phyloP scores from a whole-genome alignment of 192 early-diverging fungal genomes.

The Paraglomus occultum region DNA sequence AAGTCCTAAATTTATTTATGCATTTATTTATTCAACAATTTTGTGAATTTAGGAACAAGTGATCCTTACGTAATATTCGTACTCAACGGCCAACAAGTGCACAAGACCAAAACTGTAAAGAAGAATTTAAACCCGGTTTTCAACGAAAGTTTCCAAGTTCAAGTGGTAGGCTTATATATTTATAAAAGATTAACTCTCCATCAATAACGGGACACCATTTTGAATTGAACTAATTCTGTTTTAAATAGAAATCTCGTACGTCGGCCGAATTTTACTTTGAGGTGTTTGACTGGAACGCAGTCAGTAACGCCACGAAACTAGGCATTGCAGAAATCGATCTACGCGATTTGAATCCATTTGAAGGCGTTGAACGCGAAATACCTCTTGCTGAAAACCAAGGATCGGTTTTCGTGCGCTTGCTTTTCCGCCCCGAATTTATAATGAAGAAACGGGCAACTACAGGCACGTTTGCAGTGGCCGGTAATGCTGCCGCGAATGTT shows the following conservation, averaged over 20 bases:
- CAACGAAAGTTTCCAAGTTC: conserved; percentile 39
- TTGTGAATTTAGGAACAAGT: conserved; percentile 47
- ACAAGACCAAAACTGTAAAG: conserved; percentile 56
- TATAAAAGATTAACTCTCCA: neutral
- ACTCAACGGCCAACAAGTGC: conserved; percentile 58
- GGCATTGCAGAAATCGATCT: conserved; percentile 44
- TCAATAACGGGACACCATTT: conserved; percentile 31
- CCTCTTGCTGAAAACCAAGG: conserved; percentile 41
- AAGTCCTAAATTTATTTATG: conserved; percentile 31
- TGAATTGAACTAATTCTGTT: conserved; percentile 36
- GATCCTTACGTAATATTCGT: conserved; percentile 66
- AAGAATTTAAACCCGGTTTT: conserved; percentile 63
- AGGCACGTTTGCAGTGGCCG: conserved; percentile 51
- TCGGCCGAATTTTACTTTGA: conserved; percentile 44
- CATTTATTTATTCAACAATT: conserved; percentile 46
- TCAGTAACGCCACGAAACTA: conserved; percentile 49
- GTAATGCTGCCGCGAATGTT: conserved; percentile 54
- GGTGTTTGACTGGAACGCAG: conserved; percentile 69
- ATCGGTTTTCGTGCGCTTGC: conserved; percentile 43
- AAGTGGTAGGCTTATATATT: conserved; percentile 24
- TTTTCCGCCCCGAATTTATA: conserved; percentile 55
- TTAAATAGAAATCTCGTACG: conserved; percentile 33
- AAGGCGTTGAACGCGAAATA: conserved; percentile 37
- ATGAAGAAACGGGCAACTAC: conserved; percentile 30
- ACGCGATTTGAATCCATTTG: conserved; percentile 40